A percentile compares a stretch with the other conserved stretches of the same genome.
These are phyloP conservation scores for Senna siamea DNA, from an alignment of 306 rosid genomes.

Conservation along the genomic window DNA sequence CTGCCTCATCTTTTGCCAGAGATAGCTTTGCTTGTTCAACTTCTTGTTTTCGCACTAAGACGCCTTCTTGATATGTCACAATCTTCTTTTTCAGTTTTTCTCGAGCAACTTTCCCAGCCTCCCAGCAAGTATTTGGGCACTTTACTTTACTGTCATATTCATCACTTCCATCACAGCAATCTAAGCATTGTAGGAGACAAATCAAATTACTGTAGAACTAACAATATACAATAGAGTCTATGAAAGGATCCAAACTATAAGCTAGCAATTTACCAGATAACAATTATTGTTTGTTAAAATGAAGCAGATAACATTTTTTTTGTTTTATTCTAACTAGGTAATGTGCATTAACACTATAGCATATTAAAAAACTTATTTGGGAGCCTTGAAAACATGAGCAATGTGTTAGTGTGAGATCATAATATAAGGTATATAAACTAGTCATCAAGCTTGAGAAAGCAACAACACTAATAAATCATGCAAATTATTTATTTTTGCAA, in stretches of 20 bases:
- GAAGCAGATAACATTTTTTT: neutral
- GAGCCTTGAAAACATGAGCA: conserved; percentile 3
- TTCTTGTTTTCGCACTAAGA: conserved; percentile 62
- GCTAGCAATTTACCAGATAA: conserved; percentile 8
- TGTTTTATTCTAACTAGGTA: neutral
- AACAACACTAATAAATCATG: neutral
- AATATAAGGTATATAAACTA: neutral
- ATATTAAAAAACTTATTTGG: neutral
- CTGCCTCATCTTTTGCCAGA: conserved; percentile 68
- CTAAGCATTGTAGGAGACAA: conserved; percentile 50
- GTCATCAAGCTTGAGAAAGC: conserved; percentile 19
- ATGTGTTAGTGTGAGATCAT: conserved; percentile 8
- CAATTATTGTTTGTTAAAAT: neutral
- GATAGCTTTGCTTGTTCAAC: conserved; percentile 69
- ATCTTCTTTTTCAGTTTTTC: conserved; percentile 77
- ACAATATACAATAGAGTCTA: conserved; percentile 19
- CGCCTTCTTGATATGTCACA: conserved; percentile 77
- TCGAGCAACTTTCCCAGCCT: conserved; percentile 91
- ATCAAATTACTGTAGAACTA: conserved; percentile 30
- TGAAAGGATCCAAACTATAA: conserved; percentile 30
- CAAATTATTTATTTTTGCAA: conserved; percentile 5
- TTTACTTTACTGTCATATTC: conserved; percentile 75
- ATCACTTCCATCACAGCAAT: conserved; percentile 98
- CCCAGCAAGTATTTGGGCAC: conserved; percentile 97
- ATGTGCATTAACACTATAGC: conserved; percentile 1